Conservation (phyloP, 1,139 yeast genomes). For the Kodamaea fungicola region DNA sequence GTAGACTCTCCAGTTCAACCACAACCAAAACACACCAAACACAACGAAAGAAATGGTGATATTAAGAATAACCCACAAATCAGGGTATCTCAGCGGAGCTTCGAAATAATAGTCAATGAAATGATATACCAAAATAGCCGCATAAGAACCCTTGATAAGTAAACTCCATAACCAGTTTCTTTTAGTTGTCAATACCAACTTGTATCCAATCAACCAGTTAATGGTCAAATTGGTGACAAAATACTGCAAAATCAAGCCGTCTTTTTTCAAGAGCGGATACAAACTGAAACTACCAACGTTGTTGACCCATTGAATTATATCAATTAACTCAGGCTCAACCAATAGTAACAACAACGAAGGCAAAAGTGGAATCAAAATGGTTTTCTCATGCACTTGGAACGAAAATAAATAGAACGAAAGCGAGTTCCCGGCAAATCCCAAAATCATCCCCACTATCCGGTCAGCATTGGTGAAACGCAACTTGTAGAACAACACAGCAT, state of each 20-base stretch:
- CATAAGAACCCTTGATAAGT: conserved; percentile 57
- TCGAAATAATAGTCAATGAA: conserved; percentile 45
- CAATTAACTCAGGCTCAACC: conserved; percentile 55
- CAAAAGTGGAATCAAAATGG: conserved; percentile 77
- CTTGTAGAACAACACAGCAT: conserved; percentile 17
- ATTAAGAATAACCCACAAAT: conserved; percentile 79
- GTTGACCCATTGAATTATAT: conserved; percentile 82
- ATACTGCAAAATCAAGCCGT: conserved; percentile 72
- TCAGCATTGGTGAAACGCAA: conserved; percentile 16
- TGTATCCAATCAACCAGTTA: conserved; percentile 79
- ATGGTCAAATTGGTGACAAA: conserved; percentile 56
- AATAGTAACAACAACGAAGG: conserved; percentile 71
- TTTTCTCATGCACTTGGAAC: conserved; percentile 93
- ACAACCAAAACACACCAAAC: conserved; percentile 72
- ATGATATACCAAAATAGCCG: conserved; percentile 51
- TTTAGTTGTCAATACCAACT: conserved; percentile 19
- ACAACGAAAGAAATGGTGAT: conserved; percentile 72
- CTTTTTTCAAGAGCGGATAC: conserved; percentile 82
- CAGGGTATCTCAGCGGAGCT: conserved; percentile 71
- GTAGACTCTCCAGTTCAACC: conserved; percentile 38
- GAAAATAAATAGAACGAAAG: conserved; percentile 88
- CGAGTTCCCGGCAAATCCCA: conserved; percentile 81
- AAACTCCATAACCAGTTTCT: conserved; percentile 51
- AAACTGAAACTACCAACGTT: conserved; percentile 82
- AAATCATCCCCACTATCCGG: conserved; percentile 28